Conservation (phyloP, 1,284 basidiomycete species). For the Hortiboletus rubellus region DNA sequence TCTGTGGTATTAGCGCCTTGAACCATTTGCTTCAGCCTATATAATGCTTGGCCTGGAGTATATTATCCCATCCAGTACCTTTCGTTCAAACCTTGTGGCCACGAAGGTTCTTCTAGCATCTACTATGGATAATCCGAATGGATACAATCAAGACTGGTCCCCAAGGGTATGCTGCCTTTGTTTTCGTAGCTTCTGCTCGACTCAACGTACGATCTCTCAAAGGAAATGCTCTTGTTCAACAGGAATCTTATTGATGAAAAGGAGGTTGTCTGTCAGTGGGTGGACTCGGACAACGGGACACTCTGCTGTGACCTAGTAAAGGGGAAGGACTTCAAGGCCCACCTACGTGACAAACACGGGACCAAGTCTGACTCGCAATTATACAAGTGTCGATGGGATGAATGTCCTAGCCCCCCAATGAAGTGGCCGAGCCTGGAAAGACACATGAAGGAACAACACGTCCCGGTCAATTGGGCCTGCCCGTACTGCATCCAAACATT, state of each 20-base stretch:
- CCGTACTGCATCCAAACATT: slow-evolving; percentile 1
- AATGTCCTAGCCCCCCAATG: neutral
- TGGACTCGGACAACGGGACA: neutral
- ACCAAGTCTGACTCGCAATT: neutral
- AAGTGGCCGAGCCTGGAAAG: slow-evolving; percentile 4
- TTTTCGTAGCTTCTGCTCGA: neutral
- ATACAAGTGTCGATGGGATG: slow-evolving; percentile 1
- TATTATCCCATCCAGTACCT: neutral
- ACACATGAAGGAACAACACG: slow-evolving; percentile 7
- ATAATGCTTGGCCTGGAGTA: slow-evolving; percentile 5
- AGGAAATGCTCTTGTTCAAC: slow-evolving; percentile 12
- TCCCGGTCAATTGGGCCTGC: slow-evolving; percentile 1
- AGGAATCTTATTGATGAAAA: neutral
- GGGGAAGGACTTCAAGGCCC: neutral
- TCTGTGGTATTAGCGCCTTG: slow-evolving; percentile 2
- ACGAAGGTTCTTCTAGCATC: neutral
- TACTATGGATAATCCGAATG: neutral
- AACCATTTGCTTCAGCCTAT: neutral
- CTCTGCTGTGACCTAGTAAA: slow-evolving; percentile 1
- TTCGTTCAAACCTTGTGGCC: neutral
- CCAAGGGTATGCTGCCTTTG: slow-evolving; percentile 2
- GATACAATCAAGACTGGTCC: slow-evolving; percentile 3
- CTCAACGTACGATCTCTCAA: neutral
- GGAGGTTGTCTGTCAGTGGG: neutral
- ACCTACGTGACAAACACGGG: slow-evolving; percentile 1